A percentile compares a stretch with the other conserved stretches of the same genome.
phyloP scores from a whole-genome alignment of 805 yeast species.

The Kazachstania martiniae region DNA sequence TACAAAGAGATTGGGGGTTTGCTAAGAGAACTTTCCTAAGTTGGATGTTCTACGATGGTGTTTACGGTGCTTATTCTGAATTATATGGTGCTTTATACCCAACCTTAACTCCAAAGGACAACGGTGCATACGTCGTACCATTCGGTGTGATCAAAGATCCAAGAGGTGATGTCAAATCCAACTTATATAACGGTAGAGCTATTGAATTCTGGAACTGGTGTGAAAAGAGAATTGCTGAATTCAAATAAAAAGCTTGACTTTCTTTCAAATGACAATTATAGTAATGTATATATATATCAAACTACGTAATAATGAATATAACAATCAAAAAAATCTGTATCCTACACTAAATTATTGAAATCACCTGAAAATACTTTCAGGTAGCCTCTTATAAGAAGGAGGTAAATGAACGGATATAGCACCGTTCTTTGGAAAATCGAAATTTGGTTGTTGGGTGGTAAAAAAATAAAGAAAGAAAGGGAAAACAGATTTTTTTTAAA shows the following conservation, averaged over 20 bases:
- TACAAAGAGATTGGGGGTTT: constrained; percentile 20
- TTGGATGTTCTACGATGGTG: constrained; percentile 12
- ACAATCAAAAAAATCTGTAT: too few species aligned
- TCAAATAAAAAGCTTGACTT: neutral
- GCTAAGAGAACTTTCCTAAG: constrained; percentile 6
- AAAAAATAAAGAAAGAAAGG: too few species aligned
- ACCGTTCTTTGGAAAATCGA: too few species aligned
- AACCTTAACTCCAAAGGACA: constrained; percentile 18
- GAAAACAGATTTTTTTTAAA: too few species aligned
- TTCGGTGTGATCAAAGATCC: constrained; percentile 27
- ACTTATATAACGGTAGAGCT: constrained; percentile 15
- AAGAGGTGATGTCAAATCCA: constrained; percentile 19
- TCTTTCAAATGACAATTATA: neutral
- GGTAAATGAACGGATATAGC: too few species aligned
- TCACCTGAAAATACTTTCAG: too few species aligned
- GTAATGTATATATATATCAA: neutral
- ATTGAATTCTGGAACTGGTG: constrained; percentile 16
- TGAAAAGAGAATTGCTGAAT: constrained; percentile 7
- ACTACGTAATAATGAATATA: neutral
- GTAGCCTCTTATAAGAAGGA: too few species aligned
- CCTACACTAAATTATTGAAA: too few species aligned
- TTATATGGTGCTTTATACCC: constrained; percentile 31
- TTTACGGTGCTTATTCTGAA: constrained; percentile 31
- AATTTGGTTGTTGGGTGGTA: too few species aligned
- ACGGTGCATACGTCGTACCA: constrained; percentile 29